Conservation (phyloP, 2,329 filamentous ascomycete genomes). For the Helotiales sp. region DNA sequence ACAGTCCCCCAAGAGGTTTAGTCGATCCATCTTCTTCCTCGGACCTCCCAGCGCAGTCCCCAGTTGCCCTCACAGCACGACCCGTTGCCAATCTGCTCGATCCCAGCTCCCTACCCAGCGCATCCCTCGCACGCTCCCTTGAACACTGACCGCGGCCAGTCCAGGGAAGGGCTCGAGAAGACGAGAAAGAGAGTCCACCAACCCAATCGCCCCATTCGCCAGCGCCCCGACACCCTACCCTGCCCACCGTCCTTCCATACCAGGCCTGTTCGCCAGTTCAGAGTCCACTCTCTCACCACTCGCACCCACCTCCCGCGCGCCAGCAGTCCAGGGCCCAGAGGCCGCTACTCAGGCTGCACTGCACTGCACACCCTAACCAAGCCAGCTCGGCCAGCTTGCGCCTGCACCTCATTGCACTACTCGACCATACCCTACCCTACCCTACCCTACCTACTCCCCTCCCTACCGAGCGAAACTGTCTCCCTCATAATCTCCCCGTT, state of each 20-base stretch:
- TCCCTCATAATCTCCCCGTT: conserved; percentile 34
- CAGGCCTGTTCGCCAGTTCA: too few relatives aligned
- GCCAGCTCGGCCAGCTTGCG: not conserved
- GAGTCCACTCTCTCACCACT: too few relatives aligned
- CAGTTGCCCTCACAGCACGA: not conserved
- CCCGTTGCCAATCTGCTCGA: conserved; percentile 5
- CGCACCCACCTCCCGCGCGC: not conserved
- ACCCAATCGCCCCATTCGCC: not conserved
- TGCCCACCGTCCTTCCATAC: not conserved
- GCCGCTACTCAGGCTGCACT: too few relatives aligned
- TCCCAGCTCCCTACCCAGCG: not conserved
- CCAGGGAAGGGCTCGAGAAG: too few relatives aligned
- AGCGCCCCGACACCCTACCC: not conserved
- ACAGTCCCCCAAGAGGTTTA: conserved; percentile 1
- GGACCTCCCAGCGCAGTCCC: not conserved
- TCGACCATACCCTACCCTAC: not conserved
- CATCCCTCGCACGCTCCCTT: not conserved
- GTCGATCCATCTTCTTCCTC: conserved; percentile 6
- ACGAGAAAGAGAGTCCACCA: too few relatives aligned
- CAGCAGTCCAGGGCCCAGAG: too few relatives aligned
- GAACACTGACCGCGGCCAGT: not conserved
- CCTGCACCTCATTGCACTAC: not conserved
- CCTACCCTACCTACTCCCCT: not conserved
- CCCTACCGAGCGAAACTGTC: not conserved
- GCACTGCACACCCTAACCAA: not conserved